Evolutionary conservation across 2,329 filamentous ascomycete species (phyloP).

Genomic region (Penicillium verrucosum): DNA sequence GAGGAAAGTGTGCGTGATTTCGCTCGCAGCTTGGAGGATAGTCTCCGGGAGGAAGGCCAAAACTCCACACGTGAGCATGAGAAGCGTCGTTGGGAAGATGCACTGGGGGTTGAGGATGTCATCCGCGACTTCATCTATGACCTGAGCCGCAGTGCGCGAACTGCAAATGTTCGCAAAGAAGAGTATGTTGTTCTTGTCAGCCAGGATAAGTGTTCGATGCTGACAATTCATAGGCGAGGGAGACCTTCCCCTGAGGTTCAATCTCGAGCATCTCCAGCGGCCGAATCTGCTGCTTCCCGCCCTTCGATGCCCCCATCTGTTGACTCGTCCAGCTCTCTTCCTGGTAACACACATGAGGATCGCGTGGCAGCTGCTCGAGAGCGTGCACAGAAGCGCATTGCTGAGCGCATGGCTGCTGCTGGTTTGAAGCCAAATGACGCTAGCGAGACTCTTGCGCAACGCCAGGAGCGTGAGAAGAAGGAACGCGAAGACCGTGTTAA

Average conservation of each 20-base stretch:
- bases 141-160: constrained; percentile 78
- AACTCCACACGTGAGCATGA: constrained; percentile 83
- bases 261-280: constrained; percentile 46
- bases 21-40: constrained; percentile 77
- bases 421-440: constrained; percentile 81
- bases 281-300: constrained; percentile 32
- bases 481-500: constrained; percentile 84
- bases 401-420: constrained; percentile 87
- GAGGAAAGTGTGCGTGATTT: constrained; percentile 95
- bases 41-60: constrained; percentile 73
- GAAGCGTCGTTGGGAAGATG: constrained; percentile 91
- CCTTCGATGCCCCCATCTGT: constrained; percentile 48
- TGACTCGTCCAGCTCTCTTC: constrained; percentile 67
- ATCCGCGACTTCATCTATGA: constrained; percentile 98
- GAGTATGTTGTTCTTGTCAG: constrained; percentile 43
- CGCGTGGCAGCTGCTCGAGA: constrained; percentile 94
- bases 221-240: constrained; percentile 46
- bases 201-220: constrained; percentile 4
- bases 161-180: constrained; percentile 65
- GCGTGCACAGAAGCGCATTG: constrained; percentile 95
- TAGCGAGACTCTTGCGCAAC: constrained; percentile 77
- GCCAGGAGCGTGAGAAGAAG: constrained; percentile 79
- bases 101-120: constrained; percentile 90
- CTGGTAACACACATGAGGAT: constrained; percentile 89
- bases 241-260: constrained; percentile 52